These are phyloP conservation scores for Fusarium guadeloupense DNA, from an alignment of 2,329 filamentous ascomycete genomes.

Conservation along the genomic window DNA sequence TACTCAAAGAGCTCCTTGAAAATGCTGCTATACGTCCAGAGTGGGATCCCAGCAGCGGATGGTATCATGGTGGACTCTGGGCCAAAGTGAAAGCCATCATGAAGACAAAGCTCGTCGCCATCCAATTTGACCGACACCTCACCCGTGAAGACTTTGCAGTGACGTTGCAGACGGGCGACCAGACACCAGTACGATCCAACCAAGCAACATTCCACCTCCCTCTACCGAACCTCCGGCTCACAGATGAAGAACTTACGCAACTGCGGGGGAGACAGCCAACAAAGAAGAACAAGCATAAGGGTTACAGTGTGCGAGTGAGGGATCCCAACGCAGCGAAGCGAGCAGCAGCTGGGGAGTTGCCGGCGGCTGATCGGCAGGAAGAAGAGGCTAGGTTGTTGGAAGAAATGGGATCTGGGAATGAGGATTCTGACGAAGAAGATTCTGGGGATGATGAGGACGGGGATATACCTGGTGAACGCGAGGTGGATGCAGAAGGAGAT, in stretches of 20 bases:
- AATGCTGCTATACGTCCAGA: slow-evolving; percentile 65
- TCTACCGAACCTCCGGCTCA: slow-evolving; percentile 49
- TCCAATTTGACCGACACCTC: slow-evolving; percentile 65
- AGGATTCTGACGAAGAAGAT: slow-evolving; percentile 44
- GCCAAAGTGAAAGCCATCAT: slow-evolving; percentile 87
- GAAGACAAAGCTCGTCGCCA: slow-evolving; percentile 81
- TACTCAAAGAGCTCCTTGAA: slow-evolving; percentile 73
- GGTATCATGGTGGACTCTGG: slow-evolving; percentile 84
- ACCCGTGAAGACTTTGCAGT: slow-evolving; percentile 50
- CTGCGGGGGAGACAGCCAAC: slow-evolving; percentile 49
- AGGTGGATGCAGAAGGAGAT: slow-evolving; percentile 23
- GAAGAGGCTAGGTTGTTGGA: slow-evolving; percentile 37
- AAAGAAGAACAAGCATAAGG: slow-evolving; percentile 50
- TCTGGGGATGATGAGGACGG: slow-evolving; percentile 41
- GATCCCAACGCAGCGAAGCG: slow-evolving; percentile 37
- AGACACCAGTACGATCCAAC: slow-evolving; percentile 46
- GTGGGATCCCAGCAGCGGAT: slow-evolving; percentile 77
- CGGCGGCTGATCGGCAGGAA: slow-evolving; percentile 35
- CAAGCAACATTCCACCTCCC: slow-evolving; percentile 48
- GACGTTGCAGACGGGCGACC: slow-evolving; percentile 49
- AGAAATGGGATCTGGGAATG: slow-evolving; percentile 40
- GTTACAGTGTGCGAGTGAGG: slow-evolving; percentile 48
- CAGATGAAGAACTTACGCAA: slow-evolving; percentile 48
- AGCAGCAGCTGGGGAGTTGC: slow-evolving; percentile 24
- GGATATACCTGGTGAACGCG: slow-evolving; percentile 16